phyloP scores from a whole-genome alignment of 192 early-diverging fungal species.

The Backusella mclennaniae region DNA sequence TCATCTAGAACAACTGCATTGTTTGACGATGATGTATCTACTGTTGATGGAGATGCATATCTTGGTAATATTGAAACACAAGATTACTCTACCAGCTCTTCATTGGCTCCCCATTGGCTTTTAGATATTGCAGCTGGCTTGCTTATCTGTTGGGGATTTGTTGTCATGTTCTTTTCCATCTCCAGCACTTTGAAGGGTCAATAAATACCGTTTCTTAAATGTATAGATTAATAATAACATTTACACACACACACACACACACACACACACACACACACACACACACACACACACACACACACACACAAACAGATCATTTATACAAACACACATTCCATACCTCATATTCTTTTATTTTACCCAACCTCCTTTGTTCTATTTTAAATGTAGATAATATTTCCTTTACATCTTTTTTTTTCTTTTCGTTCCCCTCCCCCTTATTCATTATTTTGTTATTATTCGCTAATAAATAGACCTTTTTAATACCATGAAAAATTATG shows the following conservation, averaged over 20 bases:
- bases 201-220: background rate
- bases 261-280: background rate
- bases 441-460: background rate
- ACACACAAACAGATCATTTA: background rate
- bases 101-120: conserved; percentile 21
- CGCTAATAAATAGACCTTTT: background rate
- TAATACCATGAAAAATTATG: background rate
- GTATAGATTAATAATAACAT: background rate
- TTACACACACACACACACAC: background rate
- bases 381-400: background rate
- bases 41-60: conserved; percentile 9
- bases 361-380: conserved; percentile 5
- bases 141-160: conserved; percentile 45
- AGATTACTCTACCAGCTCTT: background rate
- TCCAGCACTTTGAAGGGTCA: conserved; percentile 8
- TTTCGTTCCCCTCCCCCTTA: background rate
- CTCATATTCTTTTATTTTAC: background rate
- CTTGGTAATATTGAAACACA: background rate
- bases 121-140: conserved; percentile 44
- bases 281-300: background rate
- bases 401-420: conserved; percentile 1
- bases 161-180: conserved; percentile 46
- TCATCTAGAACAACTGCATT: background rate
- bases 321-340: background rate
- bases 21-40: conserved; percentile 14